Conservation (phyloP, 106 monocot genomes). For the Vanilla planifolia region DNA sequence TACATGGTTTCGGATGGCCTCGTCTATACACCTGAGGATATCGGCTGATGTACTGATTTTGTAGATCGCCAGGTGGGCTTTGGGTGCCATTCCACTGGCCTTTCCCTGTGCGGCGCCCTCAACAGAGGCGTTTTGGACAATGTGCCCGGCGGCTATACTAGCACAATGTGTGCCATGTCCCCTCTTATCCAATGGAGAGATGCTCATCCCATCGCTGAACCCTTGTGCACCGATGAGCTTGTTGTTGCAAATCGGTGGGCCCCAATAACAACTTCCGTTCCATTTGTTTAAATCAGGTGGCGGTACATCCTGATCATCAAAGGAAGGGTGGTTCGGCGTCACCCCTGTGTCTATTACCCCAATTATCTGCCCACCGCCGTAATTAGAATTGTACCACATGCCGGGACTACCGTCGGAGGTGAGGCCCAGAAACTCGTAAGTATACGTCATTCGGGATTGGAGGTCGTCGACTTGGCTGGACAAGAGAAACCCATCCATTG, state of each 20-base stretch:
- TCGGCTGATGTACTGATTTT: slow-evolving; percentile 10
- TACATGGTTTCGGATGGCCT: slow-evolving; percentile 25
- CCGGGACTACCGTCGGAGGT: background rate
- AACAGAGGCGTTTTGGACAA: slow-evolving; percentile 5
- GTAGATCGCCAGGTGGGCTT: slow-evolving; percentile 39
- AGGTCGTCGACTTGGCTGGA: background rate
- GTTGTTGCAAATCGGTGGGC: slow-evolving; percentile 9
- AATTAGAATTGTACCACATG: slow-evolving; percentile 6
- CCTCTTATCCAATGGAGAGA: slow-evolving; percentile 11
- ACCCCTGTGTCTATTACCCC: slow-evolving; percentile 9
- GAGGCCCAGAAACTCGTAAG: slow-evolving; percentile 7
- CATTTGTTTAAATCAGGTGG: background rate
- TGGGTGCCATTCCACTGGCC: slow-evolving; percentile 29
- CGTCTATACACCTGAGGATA: slow-evolving; percentile 15
- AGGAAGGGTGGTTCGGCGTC: slow-evolving; percentile 2
- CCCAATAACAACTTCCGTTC: slow-evolving; percentile 1
- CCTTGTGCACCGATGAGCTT: slow-evolving; percentile 7
- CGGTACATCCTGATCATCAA: background rate
- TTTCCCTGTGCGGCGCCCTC: slow-evolving; percentile 31
- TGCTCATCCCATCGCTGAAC: background rate
- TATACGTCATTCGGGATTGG: slow-evolving; percentile 19
- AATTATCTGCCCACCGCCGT: background rate
- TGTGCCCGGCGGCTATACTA: slow-evolving; percentile 31
- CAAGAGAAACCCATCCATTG: slow-evolving; percentile 16
- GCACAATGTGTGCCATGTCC: slow-evolving; percentile 55